Conservation (phyloP, 345 rosid genomes). For the Pistacia atlantica region DNA sequence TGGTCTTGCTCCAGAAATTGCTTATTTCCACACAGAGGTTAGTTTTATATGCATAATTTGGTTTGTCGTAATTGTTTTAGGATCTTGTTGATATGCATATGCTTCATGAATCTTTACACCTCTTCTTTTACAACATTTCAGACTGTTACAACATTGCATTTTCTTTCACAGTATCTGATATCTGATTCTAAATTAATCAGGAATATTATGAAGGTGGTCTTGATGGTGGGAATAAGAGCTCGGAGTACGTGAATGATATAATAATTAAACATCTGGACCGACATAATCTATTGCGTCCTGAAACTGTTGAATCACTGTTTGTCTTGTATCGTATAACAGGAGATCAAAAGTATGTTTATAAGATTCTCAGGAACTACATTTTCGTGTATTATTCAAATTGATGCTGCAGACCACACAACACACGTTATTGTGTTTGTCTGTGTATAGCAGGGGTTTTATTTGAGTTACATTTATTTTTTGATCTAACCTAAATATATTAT, state of each 20-base stretch:
- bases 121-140: neutral
- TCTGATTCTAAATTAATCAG: slow-evolving; percentile 46
- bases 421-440: neutral
- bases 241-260: slow-evolving; percentile 73
- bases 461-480: neutral
- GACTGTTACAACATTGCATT: neutral
- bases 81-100: neutral
- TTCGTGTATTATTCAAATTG: slow-evolving; percentile 6
- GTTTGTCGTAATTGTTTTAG: neutral
- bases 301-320: slow-evolving; percentile 94
- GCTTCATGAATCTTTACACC: neutral
- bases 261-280: slow-evolving; percentile 85
- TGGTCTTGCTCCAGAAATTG: slow-evolving; percentile 97
- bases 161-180: slow-evolving; percentile 17
- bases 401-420: neutral
- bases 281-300: slow-evolving; percentile 94
- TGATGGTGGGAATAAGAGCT: slow-evolving; percentile 90
- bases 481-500: slow-evolving; percentile 10
- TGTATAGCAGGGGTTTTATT: neutral
- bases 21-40: slow-evolving; percentile 91
- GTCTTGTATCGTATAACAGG: slow-evolving; percentile 81
- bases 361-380: slow-evolving; percentile 12
- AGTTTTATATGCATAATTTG: slow-evolving; percentile 17
- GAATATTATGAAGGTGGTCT: slow-evolving; percentile 77
- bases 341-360: slow-evolving; percentile 66